Evolutionary conservation across 768 basidiomycete species (phyloP), one percentile per base, ranked within the genome.

Genomic region (Trichaptum fuscoviolaceum): DNA sequence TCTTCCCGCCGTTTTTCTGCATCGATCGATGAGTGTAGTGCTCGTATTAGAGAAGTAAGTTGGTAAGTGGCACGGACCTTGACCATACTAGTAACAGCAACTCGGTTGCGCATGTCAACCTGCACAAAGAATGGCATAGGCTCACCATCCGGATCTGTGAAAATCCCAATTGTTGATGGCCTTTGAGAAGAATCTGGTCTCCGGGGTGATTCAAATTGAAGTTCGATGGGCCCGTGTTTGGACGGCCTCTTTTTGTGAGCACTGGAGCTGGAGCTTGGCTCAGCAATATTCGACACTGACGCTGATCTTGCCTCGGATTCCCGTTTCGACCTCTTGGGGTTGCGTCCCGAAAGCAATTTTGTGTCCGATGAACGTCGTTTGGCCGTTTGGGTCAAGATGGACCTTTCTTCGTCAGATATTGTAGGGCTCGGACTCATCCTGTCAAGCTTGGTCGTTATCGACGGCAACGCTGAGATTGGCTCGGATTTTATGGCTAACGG

Each of bases 1-100:
- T 86, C 67, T 73, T 81, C 9, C 91, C 91, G 10, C 87, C 89
- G 67, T 88, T 80, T 83, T 81, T 87, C 91, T 93, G 72, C 17
- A 57, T 25, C 57, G 57, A 9, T 52, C 63, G 65, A 36, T 65
- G 25, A 42, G 24, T 65, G 59, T 58, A 27, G 59, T 15, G 59
- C 57, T 15, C 35, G 42, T 35, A 42, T 52, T 4, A 23, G 6
- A 34, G 20, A 27, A 59, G 58, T 18, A 8, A 60, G 63, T 24
- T 26, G 52, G 58, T 18, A 8, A 60, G 63, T 24, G 26, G 52
- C 34, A 72, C 79, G 66, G 64, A 89, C 90, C 84, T 88, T 90
- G 73, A 92, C 87, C 8, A 78, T 75, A 59, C 77, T 77, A 25
- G 88, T 81, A 27, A 87, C 72, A 0, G 77, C 74, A 18, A 78